Evolutionary conservation across 768 basidiomycete genomes (phyloP), one percentile per base, ranked within the genome.

Genomic region (Russula griseocarnosa): DNA sequence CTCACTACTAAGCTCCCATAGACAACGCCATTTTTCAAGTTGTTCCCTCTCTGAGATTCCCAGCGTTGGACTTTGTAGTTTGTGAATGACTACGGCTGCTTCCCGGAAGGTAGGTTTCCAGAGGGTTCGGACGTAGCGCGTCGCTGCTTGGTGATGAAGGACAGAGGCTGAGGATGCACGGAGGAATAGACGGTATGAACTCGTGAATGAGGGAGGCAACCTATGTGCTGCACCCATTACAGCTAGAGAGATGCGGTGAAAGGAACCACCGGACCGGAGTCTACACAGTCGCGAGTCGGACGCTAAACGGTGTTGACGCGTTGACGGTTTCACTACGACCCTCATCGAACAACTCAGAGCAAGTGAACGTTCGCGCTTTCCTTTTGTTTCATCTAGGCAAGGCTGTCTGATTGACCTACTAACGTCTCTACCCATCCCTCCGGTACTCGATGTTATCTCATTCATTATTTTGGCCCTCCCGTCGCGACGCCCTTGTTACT

Each of bases 21-120:
- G 26, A 24, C 30, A 10, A 38, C 51, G 20, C 68, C 68, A 69
- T 22, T 9, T 42, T 57, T 63, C 66, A 24, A 60, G 52, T n/a
- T 44, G 24, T 40, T 54, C 47, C 36, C 55, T 63, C 38, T 67
- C 55, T 13, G 57, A 20, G 11, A 55, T 28, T 11, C 5, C 46
- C 13, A 63, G 28, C 2, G 61, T 52, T 24, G 46, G 30, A 47
- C 47, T 49, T 22, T 67, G 57, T 28, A 60, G 52, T 60, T 42
- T 67, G 53, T 11, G 58, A 5, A 55, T 38, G 18, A 68, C 59
- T 0, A 44, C 50, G 7, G 62, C 62, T 6, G 68, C 68, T 36
- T 69, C 62, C 5, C 58, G 61, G 47, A 69, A 69, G 3, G 61
- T 49, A 26, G 66, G 62, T 6, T 50, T 60, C 66, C 66, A 69